These are phyloP conservation scores for Cryphonectria carpinicola DNA, from an alignment of 2,329 filamentous ascomycete species.

Conservation along the genomic window DNA sequence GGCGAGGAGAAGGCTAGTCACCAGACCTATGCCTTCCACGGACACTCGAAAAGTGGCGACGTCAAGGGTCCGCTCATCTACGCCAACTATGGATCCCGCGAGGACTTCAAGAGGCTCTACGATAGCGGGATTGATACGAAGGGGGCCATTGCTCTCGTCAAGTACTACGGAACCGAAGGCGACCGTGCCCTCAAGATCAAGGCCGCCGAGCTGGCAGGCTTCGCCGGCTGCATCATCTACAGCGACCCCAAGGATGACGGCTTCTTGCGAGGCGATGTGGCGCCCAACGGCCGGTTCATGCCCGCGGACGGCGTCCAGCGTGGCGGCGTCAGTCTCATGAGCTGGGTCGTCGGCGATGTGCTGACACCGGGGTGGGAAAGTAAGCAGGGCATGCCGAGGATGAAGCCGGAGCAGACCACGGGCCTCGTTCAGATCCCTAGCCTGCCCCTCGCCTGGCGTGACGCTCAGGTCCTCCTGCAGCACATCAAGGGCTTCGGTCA, in stretches of 20 bases:
- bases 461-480: slow-evolving; percentile 80
- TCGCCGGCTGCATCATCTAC: slow-evolving; percentile 87
- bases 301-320: slow-evolving; percentile 82
- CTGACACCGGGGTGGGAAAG: slow-evolving; percentile 87
- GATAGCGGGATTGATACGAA: slow-evolving; percentile 74
- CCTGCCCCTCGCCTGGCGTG: slow-evolving; percentile 85
- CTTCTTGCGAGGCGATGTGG: slow-evolving; percentile 71
- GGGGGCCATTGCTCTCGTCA: slow-evolving; percentile 82
- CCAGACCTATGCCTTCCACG: slow-evolving; percentile 83
- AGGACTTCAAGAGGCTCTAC: slow-evolving; percentile 76
- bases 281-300: slow-evolving; percentile 79
- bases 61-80: slow-evolving; percentile 87
- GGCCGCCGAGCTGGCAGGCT: slow-evolving; percentile 84
- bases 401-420: slow-evolving; percentile 70
- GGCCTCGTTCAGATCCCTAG: slow-evolving; percentile 85
- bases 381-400: slow-evolving; percentile 63
- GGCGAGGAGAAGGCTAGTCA: slow-evolving; percentile 65
- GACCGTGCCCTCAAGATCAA: slow-evolving; percentile 84
- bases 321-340: slow-evolving; percentile 78
- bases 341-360: slow-evolving; percentile 87
- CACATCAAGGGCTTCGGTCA: slow-evolving; percentile 76
- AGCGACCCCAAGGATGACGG: slow-evolving; percentile 88
- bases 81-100: slow-evolving; percentile 85
- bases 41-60: slow-evolving; percentile 83
- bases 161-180: slow-evolving; percentile 74